Evolutionary conservation across 2,329 filamentous ascomycete genomes (phyloP).

Genomic region (Zasmidium angulare): DNA sequence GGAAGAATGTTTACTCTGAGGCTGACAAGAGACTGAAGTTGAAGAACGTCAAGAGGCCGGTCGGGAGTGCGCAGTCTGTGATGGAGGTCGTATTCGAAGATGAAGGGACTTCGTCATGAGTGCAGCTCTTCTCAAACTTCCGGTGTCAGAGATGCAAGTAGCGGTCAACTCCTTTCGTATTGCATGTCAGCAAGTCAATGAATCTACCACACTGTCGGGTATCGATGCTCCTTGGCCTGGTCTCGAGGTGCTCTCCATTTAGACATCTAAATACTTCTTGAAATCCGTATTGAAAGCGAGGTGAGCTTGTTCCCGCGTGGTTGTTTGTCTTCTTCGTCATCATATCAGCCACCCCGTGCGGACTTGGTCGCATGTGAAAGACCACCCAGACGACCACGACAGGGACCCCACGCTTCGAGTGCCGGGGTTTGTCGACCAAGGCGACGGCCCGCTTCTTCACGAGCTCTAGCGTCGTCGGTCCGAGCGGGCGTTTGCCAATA

Average conservation of each 20-base stretch:
- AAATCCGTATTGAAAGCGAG: no score
- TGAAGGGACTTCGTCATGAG: neutral
- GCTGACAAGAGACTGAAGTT: constrained; percentile 2
- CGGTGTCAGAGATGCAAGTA: neutral
- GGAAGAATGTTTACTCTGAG: constrained; percentile 2
- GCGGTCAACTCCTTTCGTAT: neutral
- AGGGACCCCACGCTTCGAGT: neutral
- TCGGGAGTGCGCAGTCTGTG: constrained; percentile 3
- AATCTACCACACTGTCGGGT: neutral
- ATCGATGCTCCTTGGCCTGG: no score
- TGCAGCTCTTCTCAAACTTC: neutral
- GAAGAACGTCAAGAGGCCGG: neutral
- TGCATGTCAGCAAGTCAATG: neutral
- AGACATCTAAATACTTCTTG: no score
- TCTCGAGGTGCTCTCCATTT: no score
- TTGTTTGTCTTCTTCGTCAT: neutral
- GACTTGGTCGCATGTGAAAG: neutral
- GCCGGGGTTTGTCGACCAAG: neutral
- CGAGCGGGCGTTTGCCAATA: neutral
- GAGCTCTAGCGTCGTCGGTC: neutral
- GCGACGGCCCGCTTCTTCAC: neutral
- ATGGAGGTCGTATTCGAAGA: constrained; percentile 10
- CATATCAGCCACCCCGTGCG: neutral
- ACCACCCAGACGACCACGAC: neutral
- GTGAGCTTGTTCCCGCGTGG: no score